A percentile compares a stretch with the other conserved stretches of the same genome.
These are phyloP conservation scores for Gonapodya prolifera DNA, from an alignment of 192 early-diverging fungal species.

Conservation along the genomic window DNA sequence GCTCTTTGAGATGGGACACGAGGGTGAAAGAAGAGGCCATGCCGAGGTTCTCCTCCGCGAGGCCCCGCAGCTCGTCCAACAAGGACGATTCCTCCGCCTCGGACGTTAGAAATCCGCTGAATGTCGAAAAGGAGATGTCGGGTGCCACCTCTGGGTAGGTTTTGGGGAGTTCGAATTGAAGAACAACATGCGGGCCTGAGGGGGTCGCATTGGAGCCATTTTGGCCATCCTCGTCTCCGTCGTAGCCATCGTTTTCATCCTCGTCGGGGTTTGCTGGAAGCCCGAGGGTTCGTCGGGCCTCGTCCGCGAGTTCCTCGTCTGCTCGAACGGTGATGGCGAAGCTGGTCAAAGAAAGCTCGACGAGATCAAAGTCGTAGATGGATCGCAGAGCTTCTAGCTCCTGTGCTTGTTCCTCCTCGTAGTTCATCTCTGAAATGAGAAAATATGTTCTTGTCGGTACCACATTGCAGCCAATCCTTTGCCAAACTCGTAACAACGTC, in stretches of 20 bases:
- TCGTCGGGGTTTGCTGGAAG: background rate
- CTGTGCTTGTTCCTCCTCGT: slow-evolving; percentile 63
- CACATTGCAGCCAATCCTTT: too few relatives aligned
- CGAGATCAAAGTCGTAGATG: slow-evolving; percentile 68
- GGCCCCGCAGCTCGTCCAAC: slow-evolving; percentile 8
- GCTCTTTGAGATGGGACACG: slow-evolving; percentile 62
- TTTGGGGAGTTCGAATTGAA: slow-evolving; percentile 4
- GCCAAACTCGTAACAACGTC: too few relatives aligned
- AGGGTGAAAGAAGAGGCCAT: slow-evolving; percentile 90
- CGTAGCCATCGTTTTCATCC: background rate
- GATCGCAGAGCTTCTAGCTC: slow-evolving; percentile 69
- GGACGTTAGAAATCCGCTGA: slow-evolving; percentile 9
- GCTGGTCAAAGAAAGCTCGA: slow-evolving; percentile 25
- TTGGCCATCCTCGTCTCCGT: background rate
- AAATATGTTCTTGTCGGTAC: too few relatives aligned
- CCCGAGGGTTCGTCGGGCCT: background rate
- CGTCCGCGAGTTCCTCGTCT: background rate
- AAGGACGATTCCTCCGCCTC: slow-evolving; percentile 5
- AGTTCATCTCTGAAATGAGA: slow-evolving; percentile 28
- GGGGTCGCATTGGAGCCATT: background rate
- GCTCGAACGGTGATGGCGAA: slow-evolving; percentile 1
- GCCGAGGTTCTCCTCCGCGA: slow-evolving; percentile 58
- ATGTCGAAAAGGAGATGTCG: background rate
- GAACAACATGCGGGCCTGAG: background rate
- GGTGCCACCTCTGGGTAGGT: slow-evolving; percentile 14